Base-by-base conservation (phyloP, 164 flowering plant species). In the Stephania cephalantha region DNA sequence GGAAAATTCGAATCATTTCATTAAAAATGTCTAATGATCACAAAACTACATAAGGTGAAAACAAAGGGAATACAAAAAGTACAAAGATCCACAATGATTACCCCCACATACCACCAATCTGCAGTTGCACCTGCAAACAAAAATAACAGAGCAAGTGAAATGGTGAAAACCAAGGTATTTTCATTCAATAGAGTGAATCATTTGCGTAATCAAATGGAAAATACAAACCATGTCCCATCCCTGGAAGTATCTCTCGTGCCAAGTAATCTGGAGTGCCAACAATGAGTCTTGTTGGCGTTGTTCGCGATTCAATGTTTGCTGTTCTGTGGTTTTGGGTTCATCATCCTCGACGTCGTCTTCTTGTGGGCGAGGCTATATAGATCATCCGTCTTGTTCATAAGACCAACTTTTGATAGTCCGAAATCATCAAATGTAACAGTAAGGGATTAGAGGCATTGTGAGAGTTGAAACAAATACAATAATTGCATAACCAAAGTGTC, bases 61-160 rank as follows among this genome's bases (percentile, higher is more conserved):
- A n/a, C n/a, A n/a, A n/a, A n/a, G n/a, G n/a, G n/a, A n/a, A n/a
- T n/a, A n/a, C n/a, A n/a, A n/a, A n/a, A n/a, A n/a, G n/a, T n/a
- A n/a, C n/a, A n/a, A n/a, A n/a, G n/a, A 85, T 96, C 99, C 86
- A 87, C 94, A 72, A 96, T 89, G 84, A 94, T 92, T 70, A 96
- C 87, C 45, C 99, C 99, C 46, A 94, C 97, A 78, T 98, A 94
- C 99, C 99, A 94, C 99, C 99, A 96, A 89, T 96, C 99, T 42
- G 99, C 99, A 35, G 98, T 94, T 80, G 85, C 84, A 79, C 99
- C 99, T 96, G 76, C 55, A 73, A 67, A 65, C 69, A 30, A 74
- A 79, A 61, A 76, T 7, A 12, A 78, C 52, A 69, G 25, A 58
- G 67, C 63, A 75, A 46, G 58, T 9, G 35, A 42, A 9, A 68